Evolutionary conservation across 2,329 filamentous ascomycete species (phyloP).

Genomic region (Colletotrichum tofieldiae): DNA sequence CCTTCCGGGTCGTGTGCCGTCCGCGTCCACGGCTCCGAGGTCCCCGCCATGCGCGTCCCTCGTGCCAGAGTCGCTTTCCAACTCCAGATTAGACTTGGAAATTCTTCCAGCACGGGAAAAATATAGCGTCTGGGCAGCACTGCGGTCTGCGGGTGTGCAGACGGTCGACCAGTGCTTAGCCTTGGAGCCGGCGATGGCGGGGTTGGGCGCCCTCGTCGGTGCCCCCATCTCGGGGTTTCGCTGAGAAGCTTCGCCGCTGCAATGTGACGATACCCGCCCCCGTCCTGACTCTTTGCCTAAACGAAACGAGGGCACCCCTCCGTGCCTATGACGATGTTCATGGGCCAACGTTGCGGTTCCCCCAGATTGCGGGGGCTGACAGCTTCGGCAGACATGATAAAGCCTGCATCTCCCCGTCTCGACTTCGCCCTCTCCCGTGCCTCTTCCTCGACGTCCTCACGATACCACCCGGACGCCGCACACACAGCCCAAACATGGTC

Average conservation of each 20-base stretch:
- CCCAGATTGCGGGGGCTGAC: not conserved
- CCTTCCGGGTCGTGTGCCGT: not conserved
- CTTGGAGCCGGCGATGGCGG: not conserved
- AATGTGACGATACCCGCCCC: slow-evolving; percentile 10
- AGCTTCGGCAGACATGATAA: slow-evolving; percentile 4
- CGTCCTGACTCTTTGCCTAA: not conserved
- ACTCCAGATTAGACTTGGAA: not conserved
- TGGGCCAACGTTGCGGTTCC: not conserved
- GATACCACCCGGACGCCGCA: not conserved
- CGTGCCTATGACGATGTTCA: not conserved
- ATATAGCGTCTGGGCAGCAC: not conserved
- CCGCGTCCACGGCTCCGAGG: slow-evolving; percentile 19
- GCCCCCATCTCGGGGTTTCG: slow-evolving; percentile 3
- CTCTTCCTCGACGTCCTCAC: not conserved
- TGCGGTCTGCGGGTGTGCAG: not conserved
- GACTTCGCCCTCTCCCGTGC: not conserved
- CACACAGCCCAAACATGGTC: not conserved
- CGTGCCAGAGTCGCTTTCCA: not conserved
- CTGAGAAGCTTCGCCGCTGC: not conserved
- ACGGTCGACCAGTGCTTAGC: slow-evolving; percentile 6
- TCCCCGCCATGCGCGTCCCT: slow-evolving; percentile 10
- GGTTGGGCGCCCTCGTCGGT: not conserved
- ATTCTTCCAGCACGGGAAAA: slow-evolving; percentile 34
- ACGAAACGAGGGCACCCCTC: not conserved
- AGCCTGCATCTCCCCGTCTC: not conserved